Evolutionary conservation across 352 stramenopile species (phyloP).

Genomic region (Plasmopara halstedii): DNA sequence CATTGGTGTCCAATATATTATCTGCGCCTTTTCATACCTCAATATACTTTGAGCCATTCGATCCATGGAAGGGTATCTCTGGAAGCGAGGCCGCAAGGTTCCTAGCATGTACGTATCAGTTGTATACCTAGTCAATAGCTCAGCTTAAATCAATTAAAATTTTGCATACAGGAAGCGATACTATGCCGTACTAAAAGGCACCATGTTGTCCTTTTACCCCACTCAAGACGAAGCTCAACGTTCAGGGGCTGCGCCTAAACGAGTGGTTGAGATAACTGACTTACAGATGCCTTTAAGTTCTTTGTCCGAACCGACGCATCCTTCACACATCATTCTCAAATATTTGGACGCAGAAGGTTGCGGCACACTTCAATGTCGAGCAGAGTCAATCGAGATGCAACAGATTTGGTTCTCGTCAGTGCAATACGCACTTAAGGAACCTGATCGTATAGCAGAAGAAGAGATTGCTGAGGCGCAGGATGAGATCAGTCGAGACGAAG

Average conservation of each 20-base stretch:
- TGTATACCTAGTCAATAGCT: background rate
- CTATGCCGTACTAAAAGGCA: slow-evolving; percentile 72
- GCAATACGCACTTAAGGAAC: slow-evolving; percentile 60
- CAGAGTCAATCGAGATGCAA: slow-evolving; percentile 48
- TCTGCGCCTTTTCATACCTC: background rate
- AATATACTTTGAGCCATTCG: too few relatives aligned
- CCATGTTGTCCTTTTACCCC: slow-evolving; percentile 62
- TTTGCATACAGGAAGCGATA: slow-evolving; percentile 40
- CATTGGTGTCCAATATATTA: too few relatives aligned
- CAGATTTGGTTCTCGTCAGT: slow-evolving; percentile 49
- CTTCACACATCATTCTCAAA: slow-evolving; percentile 16
- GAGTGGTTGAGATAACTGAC: slow-evolving; percentile 54
- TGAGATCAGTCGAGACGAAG: slow-evolving; percentile 31
- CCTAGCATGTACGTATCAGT: slow-evolving; percentile 33
- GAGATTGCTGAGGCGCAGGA: slow-evolving; percentile 68
- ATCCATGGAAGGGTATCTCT: slow-evolving; percentile 50
- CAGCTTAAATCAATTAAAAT: background rate
- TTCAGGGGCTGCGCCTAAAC: slow-evolving; percentile 30
- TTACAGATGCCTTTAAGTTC: slow-evolving; percentile 12
- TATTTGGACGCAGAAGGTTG: slow-evolving; percentile 27
- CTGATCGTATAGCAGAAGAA: slow-evolving; percentile 59
- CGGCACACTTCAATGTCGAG: slow-evolving; percentile 41
- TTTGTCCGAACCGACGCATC: slow-evolving; percentile 4
- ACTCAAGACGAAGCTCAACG: slow-evolving; percentile 43
- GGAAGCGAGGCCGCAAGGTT: slow-evolving; percentile 38